phyloP scores from a whole-genome alignment of 139 green algal species.

The Chlorella sp. region DNA sequence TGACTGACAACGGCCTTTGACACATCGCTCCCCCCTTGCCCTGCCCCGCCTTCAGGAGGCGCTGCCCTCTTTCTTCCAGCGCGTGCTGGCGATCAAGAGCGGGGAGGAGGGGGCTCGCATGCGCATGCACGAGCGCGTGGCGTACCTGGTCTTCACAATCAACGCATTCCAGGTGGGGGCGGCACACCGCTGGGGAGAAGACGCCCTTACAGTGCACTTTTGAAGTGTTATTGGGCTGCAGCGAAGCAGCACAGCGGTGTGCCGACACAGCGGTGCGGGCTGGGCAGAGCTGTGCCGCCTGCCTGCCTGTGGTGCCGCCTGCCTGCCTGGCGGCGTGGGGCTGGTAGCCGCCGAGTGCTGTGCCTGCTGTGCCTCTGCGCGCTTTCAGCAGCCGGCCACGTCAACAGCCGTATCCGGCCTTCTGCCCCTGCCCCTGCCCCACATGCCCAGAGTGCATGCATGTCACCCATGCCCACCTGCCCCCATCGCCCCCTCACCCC shows the following conservation, averaged over 20 bases:
- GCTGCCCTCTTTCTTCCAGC: constrained; percentile 81
- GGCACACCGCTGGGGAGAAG: neutral
- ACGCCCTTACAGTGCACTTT: neutral
- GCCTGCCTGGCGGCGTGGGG: too few species aligned
- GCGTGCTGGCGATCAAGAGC: constrained; percentile 71
- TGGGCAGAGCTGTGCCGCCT: neutral
- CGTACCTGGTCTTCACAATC: constrained; percentile 89
- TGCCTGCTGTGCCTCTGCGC: too few species aligned
- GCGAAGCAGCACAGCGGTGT: neutral
- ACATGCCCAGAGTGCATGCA: too few species aligned
- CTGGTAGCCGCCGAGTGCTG: too few species aligned
- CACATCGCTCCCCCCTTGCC: neutral
- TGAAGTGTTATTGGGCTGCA: neutral
- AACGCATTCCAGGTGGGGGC: constrained; percentile 80
- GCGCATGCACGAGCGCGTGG: constrained; percentile 69
- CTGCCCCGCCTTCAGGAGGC: constrained; percentile 52
- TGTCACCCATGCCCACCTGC: too few species aligned
- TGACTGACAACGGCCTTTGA: neutral
- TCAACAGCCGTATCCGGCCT: too few species aligned
- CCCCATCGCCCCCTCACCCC: too few species aligned
- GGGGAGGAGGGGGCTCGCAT: neutral
- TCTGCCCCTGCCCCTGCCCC: too few species aligned
- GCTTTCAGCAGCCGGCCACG: too few species aligned
- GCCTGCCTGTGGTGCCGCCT: too few species aligned
- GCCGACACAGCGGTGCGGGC: neutral